Percentiles rank a stretch among this genome's conserved stretches.
phyloP scores from a whole-genome alignment of 257 asterid genomes.

The Schizonepeta tenuifolia region DNA sequence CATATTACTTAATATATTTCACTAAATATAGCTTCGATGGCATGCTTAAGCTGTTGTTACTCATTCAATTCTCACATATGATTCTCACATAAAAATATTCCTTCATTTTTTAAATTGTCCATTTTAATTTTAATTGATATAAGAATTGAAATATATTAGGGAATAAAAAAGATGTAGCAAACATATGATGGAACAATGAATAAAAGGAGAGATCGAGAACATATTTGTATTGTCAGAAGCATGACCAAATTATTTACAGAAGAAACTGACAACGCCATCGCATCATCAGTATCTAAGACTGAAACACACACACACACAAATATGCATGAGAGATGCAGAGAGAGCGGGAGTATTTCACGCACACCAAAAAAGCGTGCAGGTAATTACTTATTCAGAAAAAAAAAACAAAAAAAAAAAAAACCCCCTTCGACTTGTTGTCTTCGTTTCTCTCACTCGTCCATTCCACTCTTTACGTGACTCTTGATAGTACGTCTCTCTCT shows the following conservation, averaged over 20 bases:
- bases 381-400: neutral
- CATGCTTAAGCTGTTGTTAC: too few relatives aligned
- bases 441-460: constrained; percentile 33
- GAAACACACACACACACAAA: constrained; percentile 7
- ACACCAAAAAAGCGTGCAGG: constrained; percentile 30
- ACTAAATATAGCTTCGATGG: too few relatives aligned
- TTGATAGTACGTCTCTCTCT: constrained; percentile 36
- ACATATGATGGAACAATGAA: too few relatives aligned
- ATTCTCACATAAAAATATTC: too few relatives aligned
- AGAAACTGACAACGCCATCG: constrained; percentile 32
- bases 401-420: neutral
- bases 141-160: too few relatives aligned
- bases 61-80: too few relatives aligned
- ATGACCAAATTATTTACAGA: constrained; percentile 29
- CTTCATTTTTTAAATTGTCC: too few relatives aligned
- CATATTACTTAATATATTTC: too few relatives aligned
- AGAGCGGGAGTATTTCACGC: constrained; percentile 30
- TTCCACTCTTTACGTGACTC: constrained; percentile 43
- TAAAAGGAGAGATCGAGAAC: neutral
- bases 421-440: constrained; percentile 31
- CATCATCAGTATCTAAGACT: constrained; percentile 23
- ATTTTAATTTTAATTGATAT: too few relatives aligned
- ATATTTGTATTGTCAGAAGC: constrained; percentile 36
- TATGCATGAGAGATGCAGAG: neutral
- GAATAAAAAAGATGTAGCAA: too few relatives aligned